Evolutionary conservation across 345 rosid species (phyloP), one percentile per base, ranked within the genome.

Genomic region (Syzygium aromaticum): DNA sequence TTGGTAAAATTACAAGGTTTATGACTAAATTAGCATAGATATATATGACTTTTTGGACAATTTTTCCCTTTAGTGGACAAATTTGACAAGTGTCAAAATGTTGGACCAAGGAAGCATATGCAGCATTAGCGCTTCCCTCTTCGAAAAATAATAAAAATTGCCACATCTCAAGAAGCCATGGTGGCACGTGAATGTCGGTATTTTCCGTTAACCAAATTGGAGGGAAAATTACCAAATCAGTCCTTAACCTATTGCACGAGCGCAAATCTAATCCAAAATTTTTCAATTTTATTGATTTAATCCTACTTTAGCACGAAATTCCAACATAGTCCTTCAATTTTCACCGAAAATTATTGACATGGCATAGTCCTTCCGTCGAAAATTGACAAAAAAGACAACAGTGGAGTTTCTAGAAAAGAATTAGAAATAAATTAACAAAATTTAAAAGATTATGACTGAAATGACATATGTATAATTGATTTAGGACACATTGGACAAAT

Each of bases 221-320:
- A 52, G 15, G 54, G 5, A 52, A 52, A 52, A 52, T 14, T 52
- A 52, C 19, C 28, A 21, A 63, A 63, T 28, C 10, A 0, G 0
- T 63, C 77, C 21, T 63, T 1, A 63, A 0, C 11, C 5, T 63
- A 15, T 63, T 14, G 7, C 15, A 0, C 4, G 11, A 28, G 0
- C 15, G 11, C 3, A 10, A 15, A 63, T 63, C 28, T 5, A 15
- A 0, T 0, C 1, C 0, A 7, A 0, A 63, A 14, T 2, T 63
- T 63, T 28, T 63, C 2, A 15, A 63, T 2, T 63, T 28, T 28
- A 0, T 0, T 8, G 28, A n/a, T n/a, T n/a, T 14, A 61, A 0
- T 13, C 14, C 1, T 0, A 61, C 16, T 19, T n/a, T 63, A 13
- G 8, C 19, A 28, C 2, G 7, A n/a, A 15, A 14, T 63, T n/a